These are phyloP conservation scores for Dipteronia dyeriana DNA, from an alignment of 345 rosid species.

Conservation along the genomic window DNA sequence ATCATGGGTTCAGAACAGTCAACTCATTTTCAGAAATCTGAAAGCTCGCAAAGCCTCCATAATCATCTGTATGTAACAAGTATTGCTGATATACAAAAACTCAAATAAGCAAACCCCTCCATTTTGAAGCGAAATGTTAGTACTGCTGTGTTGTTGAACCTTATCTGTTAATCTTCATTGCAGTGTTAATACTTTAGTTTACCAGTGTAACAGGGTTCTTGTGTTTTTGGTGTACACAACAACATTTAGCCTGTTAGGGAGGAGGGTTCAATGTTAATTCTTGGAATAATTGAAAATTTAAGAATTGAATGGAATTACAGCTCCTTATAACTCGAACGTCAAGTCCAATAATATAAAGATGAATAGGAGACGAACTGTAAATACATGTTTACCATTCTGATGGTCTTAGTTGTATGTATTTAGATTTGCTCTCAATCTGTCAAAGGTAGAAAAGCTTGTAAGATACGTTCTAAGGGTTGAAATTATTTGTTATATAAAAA, in stretches of 20 bases:
- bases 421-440: neutral
- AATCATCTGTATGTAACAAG: neutral
- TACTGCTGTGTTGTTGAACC: neutral
- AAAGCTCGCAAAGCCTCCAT: conserved; percentile 17
- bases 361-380: no score
- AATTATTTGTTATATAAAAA: neutral
- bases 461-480: neutral
- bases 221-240: no score
- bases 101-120: conserved; percentile 3
- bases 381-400: no score
- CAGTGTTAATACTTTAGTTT: neutral
- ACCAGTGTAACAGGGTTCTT: no score
- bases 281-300: neutral
- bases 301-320: neutral
- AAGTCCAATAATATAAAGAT: no score
- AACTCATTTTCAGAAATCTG: conserved; percentile 60
- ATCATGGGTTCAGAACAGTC: conserved; percentile 68
- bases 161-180: neutral
- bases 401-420: no score
- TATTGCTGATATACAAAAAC: neutral
- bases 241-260: no score
- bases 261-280: neutral
- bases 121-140: neutral
- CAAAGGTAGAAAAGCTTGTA: neutral
- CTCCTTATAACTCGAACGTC: neutral